A percentile compares a stretch with the other conserved stretches of the same genome.
Conservation (phyloP, 352 stramenopile species). For the Phytophthora pluvialis region DNA sequence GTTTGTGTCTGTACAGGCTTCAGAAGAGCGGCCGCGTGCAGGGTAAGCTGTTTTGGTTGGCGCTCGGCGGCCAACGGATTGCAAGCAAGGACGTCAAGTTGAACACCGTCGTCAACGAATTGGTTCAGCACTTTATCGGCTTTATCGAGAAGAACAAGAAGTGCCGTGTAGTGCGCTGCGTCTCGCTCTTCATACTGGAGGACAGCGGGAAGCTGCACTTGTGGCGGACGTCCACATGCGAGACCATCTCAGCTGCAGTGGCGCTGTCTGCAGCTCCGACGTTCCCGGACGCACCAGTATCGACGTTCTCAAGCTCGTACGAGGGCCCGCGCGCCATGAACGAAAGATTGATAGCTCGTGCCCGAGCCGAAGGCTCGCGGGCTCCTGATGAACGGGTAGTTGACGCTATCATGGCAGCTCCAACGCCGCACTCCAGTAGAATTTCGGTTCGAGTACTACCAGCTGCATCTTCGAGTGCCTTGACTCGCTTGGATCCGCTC, state of each 20-base stretch:
- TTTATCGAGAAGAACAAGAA: slow-evolving; percentile 74
- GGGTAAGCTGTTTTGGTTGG: slow-evolving; percentile 70
- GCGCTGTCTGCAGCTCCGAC: slow-evolving; percentile 15
- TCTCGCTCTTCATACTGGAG: slow-evolving; percentile 66
- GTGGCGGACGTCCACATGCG: slow-evolving; percentile 59
- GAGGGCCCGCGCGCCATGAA: slow-evolving; percentile 65
- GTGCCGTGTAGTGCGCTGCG: slow-evolving; percentile 62
- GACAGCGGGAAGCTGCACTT: slow-evolving; percentile 57
- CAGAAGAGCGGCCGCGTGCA: slow-evolving; percentile 66
- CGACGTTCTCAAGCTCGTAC: slow-evolving; percentile 34
- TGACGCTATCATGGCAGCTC: slow-evolving; percentile 73
- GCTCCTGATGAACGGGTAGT: slow-evolving; percentile 69
- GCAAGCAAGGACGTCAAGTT: slow-evolving; percentile 74
- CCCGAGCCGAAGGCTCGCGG: slow-evolving; percentile 54
- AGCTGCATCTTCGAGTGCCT: slow-evolving; percentile 22
- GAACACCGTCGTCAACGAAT: slow-evolving; percentile 50
- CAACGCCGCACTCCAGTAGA: slow-evolving; percentile 43
- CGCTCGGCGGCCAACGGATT: slow-evolving; percentile 66
- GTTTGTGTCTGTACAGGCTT: slow-evolving; percentile 39
- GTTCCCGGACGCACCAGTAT: slow-evolving; percentile 15
- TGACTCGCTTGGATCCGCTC: slow-evolving; percentile 46
- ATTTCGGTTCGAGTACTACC: slow-evolving; percentile 32
- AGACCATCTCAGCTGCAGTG: slow-evolving; percentile 48
- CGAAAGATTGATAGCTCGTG: slow-evolving; percentile 64
- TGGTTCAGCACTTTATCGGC: slow-evolving; percentile 51